A percentile compares a stretch with the other conserved stretches of the same genome.
Conservation (phyloP, 495 filamentous ascomycete species). For the Staphylotrichum longicolle region DNA sequence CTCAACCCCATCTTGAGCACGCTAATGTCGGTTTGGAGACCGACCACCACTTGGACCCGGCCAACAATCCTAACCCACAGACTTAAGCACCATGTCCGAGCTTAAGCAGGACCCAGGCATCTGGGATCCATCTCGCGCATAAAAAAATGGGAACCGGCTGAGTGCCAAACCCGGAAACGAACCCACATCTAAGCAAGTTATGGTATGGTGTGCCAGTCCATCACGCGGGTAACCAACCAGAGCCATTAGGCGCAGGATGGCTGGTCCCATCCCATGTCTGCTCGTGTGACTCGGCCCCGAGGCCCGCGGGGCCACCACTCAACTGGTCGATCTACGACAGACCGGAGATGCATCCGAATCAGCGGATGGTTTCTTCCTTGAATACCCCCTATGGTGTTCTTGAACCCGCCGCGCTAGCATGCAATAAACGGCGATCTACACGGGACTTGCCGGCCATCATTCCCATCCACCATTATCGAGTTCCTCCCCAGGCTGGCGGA, state of each 20-base stretch:
- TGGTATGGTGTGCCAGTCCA: slow-evolving; percentile 2
- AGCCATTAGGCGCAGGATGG: too few species aligned
- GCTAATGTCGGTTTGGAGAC: slow-evolving; percentile 5
- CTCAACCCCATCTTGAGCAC: neutral
- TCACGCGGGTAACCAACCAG: slow-evolving; percentile 10
- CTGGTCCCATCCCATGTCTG: too few species aligned
- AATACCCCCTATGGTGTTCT: too few species aligned
- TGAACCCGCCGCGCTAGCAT: too few species aligned
- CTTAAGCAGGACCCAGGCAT: too few species aligned
- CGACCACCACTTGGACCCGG: neutral
- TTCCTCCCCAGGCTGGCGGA: neutral
- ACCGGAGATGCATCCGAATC: too few species aligned
- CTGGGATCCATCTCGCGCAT: neutral
- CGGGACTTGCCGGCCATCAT: neutral
- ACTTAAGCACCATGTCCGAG: too few species aligned
- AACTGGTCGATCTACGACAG: too few species aligned
- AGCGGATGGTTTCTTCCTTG: too few species aligned
- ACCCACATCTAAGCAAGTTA: neutral
- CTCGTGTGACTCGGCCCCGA: too few species aligned
- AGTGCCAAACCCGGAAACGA: neutral
- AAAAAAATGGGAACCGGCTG: neutral
- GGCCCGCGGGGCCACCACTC: too few species aligned
- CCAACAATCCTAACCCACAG: too few species aligned
- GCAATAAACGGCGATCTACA: slow-evolving; percentile 1
- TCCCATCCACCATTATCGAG: neutral